A percentile compares a stretch with the other conserved stretches of the same genome.
phyloP scores from a whole-genome alignment of 106 monocot species.

The Dendrobium nobile region DNA sequence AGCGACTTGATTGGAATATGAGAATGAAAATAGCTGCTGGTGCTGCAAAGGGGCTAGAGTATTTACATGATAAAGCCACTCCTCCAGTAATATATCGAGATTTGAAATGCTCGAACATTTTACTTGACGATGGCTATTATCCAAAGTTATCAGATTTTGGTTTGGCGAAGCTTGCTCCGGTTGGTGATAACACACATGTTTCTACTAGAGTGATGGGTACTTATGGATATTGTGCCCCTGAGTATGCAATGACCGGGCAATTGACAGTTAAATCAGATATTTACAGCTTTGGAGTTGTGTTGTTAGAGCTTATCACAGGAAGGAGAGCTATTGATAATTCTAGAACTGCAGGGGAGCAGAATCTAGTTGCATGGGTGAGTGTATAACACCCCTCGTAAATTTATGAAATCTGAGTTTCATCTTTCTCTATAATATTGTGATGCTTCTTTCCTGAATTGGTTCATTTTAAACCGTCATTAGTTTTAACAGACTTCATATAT shows the following conservation, averaged over 20 bases:
- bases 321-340: slow-evolving; percentile 9
- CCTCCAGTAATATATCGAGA: slow-evolving; percentile 10
- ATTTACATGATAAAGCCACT: slow-evolving; percentile 9
- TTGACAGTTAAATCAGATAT: slow-evolving; percentile 8
- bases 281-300: slow-evolving; percentile 5
- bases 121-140: neutral
- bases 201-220: slow-evolving; percentile 9
- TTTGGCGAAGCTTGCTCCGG: slow-evolving; percentile 9
- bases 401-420: too few species aligned
- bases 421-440: too few species aligned
- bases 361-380: slow-evolving; percentile 12
- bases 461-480: too few species aligned
- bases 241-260: slow-evolving; percentile 10
- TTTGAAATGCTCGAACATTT: slow-evolving; percentile 11
- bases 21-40: slow-evolving; percentile 3
- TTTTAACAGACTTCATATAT: too few species aligned
- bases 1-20: slow-evolving; percentile 6
- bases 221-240: slow-evolving; percentile 9
- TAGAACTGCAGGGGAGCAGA: slow-evolving; percentile 8
- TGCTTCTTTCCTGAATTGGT: too few species aligned
- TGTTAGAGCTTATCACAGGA: slow-evolving; percentile 8
- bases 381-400: too few species aligned
- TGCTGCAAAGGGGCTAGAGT: slow-evolving; percentile 5
- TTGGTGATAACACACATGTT: slow-evolving; percentile 6
- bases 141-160: slow-evolving; percentile 10